Evolutionary conservation across 108 stramenopile species (phyloP), one percentile per base, ranked within the genome.

Genomic region (Conticribra weissflogii): DNA sequence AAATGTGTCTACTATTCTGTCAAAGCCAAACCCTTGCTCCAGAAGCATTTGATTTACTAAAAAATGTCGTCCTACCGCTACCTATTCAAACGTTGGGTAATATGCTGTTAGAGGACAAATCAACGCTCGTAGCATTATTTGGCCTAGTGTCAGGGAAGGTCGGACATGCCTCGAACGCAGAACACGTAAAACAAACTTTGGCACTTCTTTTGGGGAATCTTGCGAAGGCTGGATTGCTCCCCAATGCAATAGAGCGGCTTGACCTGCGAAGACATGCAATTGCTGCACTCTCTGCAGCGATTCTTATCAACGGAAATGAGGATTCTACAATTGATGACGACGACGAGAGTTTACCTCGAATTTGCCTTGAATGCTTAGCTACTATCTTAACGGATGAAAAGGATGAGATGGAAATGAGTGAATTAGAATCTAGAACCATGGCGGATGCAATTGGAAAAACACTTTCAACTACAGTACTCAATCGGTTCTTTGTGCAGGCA

Each of bases 391-490:
- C 56, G 12, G 9, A 58, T 28, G 29, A 75, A 24, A 22, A 57
- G 7, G 45, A 68, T 27, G 55, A 50, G 0, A 79, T 81, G 44
- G 46, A 61, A 51, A 29, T 91, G 34, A 69, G 80, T 18, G 23
- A 80, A 8, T 14, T 61, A 12, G 89, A 93, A 47, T 83, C 89
- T 9, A 76, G 73, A 44, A 59, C 85, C 17, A 88, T 93, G 30
- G 79, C 92, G 19, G 22, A 63, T 25, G 81, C 65, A 1, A 69
- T 94, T 25, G 92, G 92, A 3, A 82, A 81, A 63, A 84, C 80
- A 31, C 71, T 94, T 31, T 88, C 86, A 23, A 68, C 78, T 14
- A 94, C 89, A 84, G 88, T 94, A 21, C 79, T 94, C 16, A 55
- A 71, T 21, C 82, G 89, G 53, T 91, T 90, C 66, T 58, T 88